Percentiles rank a stretch among this genome's conserved stretches.
phyloP scores from a whole-genome alignment of 805 yeast genomes.

The Brettanomyces nanus region DNA sequence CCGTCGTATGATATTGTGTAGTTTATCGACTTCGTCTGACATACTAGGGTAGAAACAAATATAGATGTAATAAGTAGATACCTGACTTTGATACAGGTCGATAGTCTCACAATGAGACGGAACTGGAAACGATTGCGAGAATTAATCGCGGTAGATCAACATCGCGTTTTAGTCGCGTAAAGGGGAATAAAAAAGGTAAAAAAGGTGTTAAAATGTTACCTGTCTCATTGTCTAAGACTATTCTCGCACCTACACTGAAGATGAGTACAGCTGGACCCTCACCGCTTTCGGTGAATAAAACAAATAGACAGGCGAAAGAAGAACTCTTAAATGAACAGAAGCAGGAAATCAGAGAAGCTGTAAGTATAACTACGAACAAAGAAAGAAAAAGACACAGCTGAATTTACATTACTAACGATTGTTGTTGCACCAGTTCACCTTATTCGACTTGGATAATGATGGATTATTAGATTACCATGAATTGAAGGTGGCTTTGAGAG shows the following conservation, averaged over 20 bases:
- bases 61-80: not conserved
- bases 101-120: too few relatives aligned
- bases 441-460: slow-evolving; percentile 90
- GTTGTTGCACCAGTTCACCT: slow-evolving; percentile 40
- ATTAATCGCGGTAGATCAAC: not conserved
- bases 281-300: slow-evolving; percentile 12
- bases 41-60: not conserved
- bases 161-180: not conserved
- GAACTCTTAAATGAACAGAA: slow-evolving; percentile 81
- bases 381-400: not conserved
- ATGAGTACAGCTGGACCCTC: slow-evolving; percentile 3
- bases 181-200: slow-evolving; percentile 3
- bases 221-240: not conserved
- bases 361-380: slow-evolving; percentile 22
- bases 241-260: not conserved
- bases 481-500: slow-evolving; percentile 86
- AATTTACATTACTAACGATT: not conserved
- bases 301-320: slow-evolving; percentile 36
- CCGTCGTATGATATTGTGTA: not conserved
- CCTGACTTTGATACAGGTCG: not conserved
- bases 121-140: too few relatives aligned
- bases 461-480: slow-evolving; percentile 90
- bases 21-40: not conserved
- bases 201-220: too few relatives aligned
- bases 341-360: slow-evolving; percentile 86